Conservation (phyloP, 768 basidiomycete species). For the Leccinum imitatum region DNA sequence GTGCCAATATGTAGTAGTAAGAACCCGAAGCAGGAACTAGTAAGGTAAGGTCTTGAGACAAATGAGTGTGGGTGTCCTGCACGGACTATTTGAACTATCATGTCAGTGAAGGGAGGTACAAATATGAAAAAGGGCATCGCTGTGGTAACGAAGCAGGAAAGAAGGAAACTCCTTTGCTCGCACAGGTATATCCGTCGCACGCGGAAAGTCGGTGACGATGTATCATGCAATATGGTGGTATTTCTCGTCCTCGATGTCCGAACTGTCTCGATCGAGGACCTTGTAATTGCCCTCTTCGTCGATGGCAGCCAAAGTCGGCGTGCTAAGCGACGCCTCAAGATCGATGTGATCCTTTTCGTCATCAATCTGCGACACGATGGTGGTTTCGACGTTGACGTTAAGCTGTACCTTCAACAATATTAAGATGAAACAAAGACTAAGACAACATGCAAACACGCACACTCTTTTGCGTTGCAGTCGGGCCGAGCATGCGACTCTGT, state of each 20-base stretch:
- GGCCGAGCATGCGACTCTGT: slow-evolving; percentile 27
- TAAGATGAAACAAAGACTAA: neutral
- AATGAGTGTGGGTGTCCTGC: neutral
- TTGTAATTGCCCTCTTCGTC: slow-evolving; percentile 14
- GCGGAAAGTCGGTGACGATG: neutral
- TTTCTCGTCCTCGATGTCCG: slow-evolving; percentile 21
- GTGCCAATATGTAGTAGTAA: neutral
- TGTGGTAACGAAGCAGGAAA: neutral
- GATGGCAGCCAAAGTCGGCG: slow-evolving; percentile 10
- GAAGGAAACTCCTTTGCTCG: neutral
- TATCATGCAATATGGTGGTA: slow-evolving; percentile 12
- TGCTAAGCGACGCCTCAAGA: slow-evolving; percentile 17
- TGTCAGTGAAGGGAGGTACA: slow-evolving; percentile 7
- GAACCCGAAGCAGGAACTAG: neutral
- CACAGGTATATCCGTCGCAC: slow-evolving; percentile 13
- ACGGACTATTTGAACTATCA: slow-evolving; percentile 5
- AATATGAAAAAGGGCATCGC: neutral
- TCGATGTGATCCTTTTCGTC: slow-evolving; percentile 25
- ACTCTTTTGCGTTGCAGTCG: slow-evolving; percentile 19
- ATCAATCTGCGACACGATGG: slow-evolving; percentile 33
- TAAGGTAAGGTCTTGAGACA: neutral
- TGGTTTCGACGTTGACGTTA: slow-evolving; percentile 36
- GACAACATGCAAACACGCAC: slow-evolving; percentile 14
- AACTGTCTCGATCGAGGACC: slow-evolving; percentile 17
- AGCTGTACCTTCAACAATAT: slow-evolving; percentile 12